Evolutionary conservation across 179 eudicot genomes (phyloP).

Genomic region (Drosera spatulata): DNA sequence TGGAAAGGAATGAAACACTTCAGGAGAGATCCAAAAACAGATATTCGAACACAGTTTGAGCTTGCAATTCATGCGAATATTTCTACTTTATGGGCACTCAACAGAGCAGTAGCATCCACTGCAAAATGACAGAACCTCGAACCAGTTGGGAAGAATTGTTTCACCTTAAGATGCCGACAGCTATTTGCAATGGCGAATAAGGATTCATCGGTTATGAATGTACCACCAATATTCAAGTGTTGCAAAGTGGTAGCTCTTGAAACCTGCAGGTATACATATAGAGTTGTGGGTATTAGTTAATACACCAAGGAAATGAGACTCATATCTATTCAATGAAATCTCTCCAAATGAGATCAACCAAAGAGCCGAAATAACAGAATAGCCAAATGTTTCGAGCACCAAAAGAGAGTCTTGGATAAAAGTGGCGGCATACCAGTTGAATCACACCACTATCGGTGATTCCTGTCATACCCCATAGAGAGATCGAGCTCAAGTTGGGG

Average conservation of each 20-base stretch:
- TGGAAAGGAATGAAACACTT: conserved; percentile 13
- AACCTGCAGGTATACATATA: conserved; percentile 30
- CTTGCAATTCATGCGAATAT: neutral
- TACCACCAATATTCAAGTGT: conserved; percentile 87
- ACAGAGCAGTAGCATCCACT: no score
- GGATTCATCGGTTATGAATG: conserved; percentile 78
- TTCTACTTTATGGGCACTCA: no score
- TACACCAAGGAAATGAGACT: no score
- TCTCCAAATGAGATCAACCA: no score
- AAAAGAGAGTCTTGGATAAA: neutral
- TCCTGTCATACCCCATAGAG: conserved; percentile 84
- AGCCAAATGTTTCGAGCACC: neutral
- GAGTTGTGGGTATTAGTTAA: no score
- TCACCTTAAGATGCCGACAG: conserved; percentile 74
- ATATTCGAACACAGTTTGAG: neutral
- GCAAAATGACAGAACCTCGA: no score
- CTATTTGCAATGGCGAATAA: conserved; percentile 70
- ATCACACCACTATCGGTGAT: conserved; percentile 76
- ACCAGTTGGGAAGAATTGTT: neutral
- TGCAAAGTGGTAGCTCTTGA: conserved; percentile 70
- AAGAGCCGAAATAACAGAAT: neutral
- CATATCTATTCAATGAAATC: no score
- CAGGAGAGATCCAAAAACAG: neutral
- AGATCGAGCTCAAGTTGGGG: conserved; percentile 60
- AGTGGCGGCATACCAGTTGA: conserved; percentile 44